Evolutionary conservation across 2,329 filamentous ascomycete genomes (phyloP), one percentile per base, ranked within the genome.

Genomic region (Neonectria neomacrospora): DNA sequence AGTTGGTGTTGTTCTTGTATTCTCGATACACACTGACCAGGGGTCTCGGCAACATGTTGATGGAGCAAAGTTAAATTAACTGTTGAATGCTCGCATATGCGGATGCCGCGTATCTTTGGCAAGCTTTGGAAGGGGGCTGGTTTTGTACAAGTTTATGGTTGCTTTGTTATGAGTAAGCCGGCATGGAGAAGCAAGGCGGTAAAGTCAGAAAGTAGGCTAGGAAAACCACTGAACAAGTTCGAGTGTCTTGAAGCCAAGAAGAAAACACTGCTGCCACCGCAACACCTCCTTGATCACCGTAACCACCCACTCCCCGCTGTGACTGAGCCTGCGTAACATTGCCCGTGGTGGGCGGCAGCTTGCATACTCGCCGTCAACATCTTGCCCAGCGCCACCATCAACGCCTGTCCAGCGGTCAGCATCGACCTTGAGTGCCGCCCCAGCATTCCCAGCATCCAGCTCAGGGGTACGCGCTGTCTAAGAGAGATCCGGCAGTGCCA

Each of bases 391-490:
- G 53, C 84, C 86, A 63, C 83, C 83, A 65, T 89, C 86, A 44
- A 85, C 75, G 2, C 84, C 84, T 1, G 87, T 84, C 85, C 85
- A 84, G 83, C 84, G 74, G 54, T 83, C 81, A 1, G 82, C 82
- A 70, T 94, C 90, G 2, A 83, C 83, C 73, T 85, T 86, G 39
- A 96, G 82, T 0, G 89, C 85, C 1, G 82, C 80, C 1, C 86
- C 83, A 0, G 92, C 87, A 72, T 96, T 93, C 8, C 72, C 47
- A 26, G 76, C 90, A 64, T 91, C 87, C n/a, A 93, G 81, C 72
- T 91, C 90, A 0, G 90, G 90, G 0, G 90, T 90, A 61, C 87
- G 87, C 32, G 90, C 91, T 67, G 88, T 88, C 32, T 83, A 83
- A 0, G 90, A 90, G 5, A 93, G 81, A 74, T 93, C 86, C 2